Base-by-base conservation (phyloP, 352 stramenopile species). In the Pythium rishiriense region DNA sequence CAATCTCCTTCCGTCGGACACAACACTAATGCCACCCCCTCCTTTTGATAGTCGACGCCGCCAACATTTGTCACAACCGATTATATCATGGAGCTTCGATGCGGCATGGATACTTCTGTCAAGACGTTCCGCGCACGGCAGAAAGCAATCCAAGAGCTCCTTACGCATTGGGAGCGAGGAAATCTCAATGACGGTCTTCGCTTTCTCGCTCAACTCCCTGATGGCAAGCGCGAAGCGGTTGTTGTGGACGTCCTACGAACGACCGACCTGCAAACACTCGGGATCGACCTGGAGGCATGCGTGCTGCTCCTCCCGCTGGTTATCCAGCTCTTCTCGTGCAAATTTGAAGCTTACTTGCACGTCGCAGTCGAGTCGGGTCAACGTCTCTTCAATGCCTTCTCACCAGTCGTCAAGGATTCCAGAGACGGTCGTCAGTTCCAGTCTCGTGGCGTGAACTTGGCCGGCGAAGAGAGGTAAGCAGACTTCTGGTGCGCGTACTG, bases 1-100 rank as follows among this genome's bases (percentile, higher is more conserved):
- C n/a, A n/a, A n/a, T n/a, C n/a, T n/a, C n/a, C n/a, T n/a, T n/a
- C n/a, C n/a, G n/a, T n/a, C n/a, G n/a, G n/a, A n/a, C n/a, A n/a
- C n/a, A n/a, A n/a, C n/a, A n/a, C n/a, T n/a, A n/a, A n/a, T n/a
- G n/a, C n/a, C n/a, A n/a, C n/a, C n/a, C n/a, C n/a, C n/a, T n/a
- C n/a, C n/a, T n/a, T n/a, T n/a, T 50, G 25, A 25, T 45, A 57
- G 47, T 9, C 28, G 28, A 12, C 43, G n/a, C 24, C 56, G 41
- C 45, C 66, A 25, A 46, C 71, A 4, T 28, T 83, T 17, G 64
- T 79, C 17, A 90, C 79, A 19, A 81, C 79, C 0, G 81, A 92
- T 43, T 93, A 83, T 56, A 81, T 95, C 46, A 89, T 87, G 73
- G 86, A 95, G 66, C 82, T 93, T 57, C 83, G 81, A 9, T 90